Base-by-base conservation (phyloP, 768 basidiomycete species). In the Pisolithus microcarpus region DNA sequence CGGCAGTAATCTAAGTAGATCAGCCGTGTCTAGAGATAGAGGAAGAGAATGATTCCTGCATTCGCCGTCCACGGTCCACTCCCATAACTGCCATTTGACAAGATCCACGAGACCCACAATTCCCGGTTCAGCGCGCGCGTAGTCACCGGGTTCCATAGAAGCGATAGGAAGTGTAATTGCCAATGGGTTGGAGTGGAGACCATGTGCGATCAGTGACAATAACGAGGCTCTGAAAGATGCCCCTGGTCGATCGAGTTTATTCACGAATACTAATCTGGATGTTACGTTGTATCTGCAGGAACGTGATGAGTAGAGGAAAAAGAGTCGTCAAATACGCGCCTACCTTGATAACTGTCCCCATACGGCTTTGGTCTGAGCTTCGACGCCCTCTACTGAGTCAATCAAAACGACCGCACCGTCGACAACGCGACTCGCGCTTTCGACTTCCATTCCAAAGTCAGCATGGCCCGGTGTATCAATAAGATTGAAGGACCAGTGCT, bases 361-460 rank as follows among this genome's bases (percentile, higher is more conserved):
- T 42, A 94, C 91, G 38, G 87, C 88, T 65, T 82, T 85, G 0
- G 91, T 94, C 63, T 94, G 91, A 10, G 88, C 81, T 65, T 93
- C 91, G 5, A 93, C 91, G 7, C 91, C 91, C 68, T 93, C 91
- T 0, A 94, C 91, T 0, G 90, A 87, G 67, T 94, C 91, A 40
- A 94, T 80, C 30, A 94, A 68, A 28, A 94, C 87, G 26, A 94
- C 82, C 15, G 90, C 91, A 50, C 91, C 91, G 56, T 94, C 91
- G 4, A 92, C 81, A 15, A 94, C 85, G 26, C 91, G 81, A 61
- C 90, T 92, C 7, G 91, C 91, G 60, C 90, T 88, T 68, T 93
- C 91, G 24, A 94, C 91, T 61, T 94, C 91, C 90, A 93, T 92
- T n/a, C 91, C 91, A 68, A 94, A 94, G 65, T 94, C 91, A 5